Base-by-base conservation (phyloP, 2,329 filamentous ascomycete genomes). In the Fusarium nematophilum region DNA sequence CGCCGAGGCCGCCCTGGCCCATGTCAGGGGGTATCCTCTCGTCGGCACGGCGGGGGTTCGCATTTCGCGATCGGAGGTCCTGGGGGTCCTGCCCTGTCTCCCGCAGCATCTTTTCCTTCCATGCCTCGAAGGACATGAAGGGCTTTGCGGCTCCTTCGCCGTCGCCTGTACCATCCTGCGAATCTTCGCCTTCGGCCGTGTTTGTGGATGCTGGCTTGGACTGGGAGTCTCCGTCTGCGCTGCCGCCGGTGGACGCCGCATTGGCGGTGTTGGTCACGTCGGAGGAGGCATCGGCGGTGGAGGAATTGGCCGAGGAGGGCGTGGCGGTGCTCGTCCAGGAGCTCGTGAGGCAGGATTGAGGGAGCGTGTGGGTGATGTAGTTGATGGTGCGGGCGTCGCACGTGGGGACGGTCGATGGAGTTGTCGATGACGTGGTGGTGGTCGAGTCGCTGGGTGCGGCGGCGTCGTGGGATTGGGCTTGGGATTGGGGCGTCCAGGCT, bases 121-220 rank as follows among this genome's bases (percentile, higher is more conserved):
- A 99, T 69, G 98, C 94, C 73, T 98, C 95, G 68, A 99, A 99
- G 0, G 95, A 97, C 68, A 98, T 87, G 73, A 98, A 98, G 6
- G 93, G 63, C 6, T 70, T 69, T 9, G 67, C 61, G 11, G 67
- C 64, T 15, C 69, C 66, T 18, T 71, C 70, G 23, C 30, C 57
- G 2, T 37, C 36, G 11, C n/a, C n/a, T n/a, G n/a, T n/a, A n/a
- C 50, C 49, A 44, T 64, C 66, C 36, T 61, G 58, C 8, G 53
- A 40, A 11, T 48, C 51, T 11, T 49, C 30, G 15, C 65, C 55
- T 18, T 51, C 37, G 15, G 21, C 17, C 23, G 45, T 23, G 18
- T 56, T 50, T 9, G 37, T 13, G 13, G 55, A n/a, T 11, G 36
- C 21, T 10, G 54, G 25, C 14, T 56, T 30, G 13, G 47, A 37